Base-by-base conservation (phyloP, 352 stramenopile species). In the Phytophthora uliginosa region DNA sequence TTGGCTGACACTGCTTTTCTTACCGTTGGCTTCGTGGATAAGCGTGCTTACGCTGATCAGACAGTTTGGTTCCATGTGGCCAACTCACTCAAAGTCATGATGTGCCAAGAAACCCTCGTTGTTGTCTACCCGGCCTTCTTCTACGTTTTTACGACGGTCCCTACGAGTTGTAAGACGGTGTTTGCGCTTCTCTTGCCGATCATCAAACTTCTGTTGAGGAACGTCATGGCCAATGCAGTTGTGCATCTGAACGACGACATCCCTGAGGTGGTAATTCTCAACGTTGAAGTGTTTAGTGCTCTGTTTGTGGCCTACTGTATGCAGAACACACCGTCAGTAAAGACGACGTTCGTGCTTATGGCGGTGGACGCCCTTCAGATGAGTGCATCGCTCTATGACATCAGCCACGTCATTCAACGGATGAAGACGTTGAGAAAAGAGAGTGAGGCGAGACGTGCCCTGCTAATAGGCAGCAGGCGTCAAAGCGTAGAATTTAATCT, bases 311-410 rank as follows among this genome's bases (percentile, higher is more conserved):
- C 42, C 15, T 50, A 50, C 7, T 50, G 42, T 13, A 50, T 50
- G 42, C 42, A 50, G 18, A 50, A 50, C 42, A 55, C 76, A 6
- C 69, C 50, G 1, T 81, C 72, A 24, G 26, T 75, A 17, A 38
- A 33, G 3, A 81, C 57, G 18, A 54, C 48, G 20, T 33, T 54
- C 55, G 55, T 38, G n/a, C 22, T 62, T 7, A 62, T 62, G 58
- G 38, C 26, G 20, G 38, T 31, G 13, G 58, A 64, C 40, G 38
- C 58, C 7, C 18, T 64, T 7, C 59, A 65, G 59, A 65, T 65
- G 20, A 17, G 18, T 17, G 59, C 59, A 33, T 65, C 59, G 34
- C n/a, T 65, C 2, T 48, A 34, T 45, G 59, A 65, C 24, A 65
- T 65, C 47, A 22, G 31, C 1, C 6, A 33, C 10, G 26, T 42